Evolutionary conservation across 768 basidiomycete genomes (phyloP), one percentile per base, ranked within the genome.

Genomic region (Hericium alpestre): DNA sequence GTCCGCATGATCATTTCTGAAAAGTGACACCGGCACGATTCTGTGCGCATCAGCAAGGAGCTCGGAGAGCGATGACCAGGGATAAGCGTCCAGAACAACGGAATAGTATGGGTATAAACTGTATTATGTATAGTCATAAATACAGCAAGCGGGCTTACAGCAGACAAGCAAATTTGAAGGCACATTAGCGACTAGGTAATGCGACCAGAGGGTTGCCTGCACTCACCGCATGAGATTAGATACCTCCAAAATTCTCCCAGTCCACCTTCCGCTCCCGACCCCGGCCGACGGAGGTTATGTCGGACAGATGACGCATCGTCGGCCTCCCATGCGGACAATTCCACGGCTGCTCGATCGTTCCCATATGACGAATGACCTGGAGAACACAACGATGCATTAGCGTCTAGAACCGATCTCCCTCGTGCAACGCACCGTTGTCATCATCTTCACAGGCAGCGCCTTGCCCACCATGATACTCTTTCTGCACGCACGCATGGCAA

Each of bases 391-490:
- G 9, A 32, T 32, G 32, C 32, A 32, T 32, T 32, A 32, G 32
- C 8, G 1, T 32, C 32, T 32, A 32, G 16, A 15, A 47, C 41
- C 9, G 53, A 32, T 6, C 32, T 8, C 32, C 9, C 32, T 32
- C 9, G 6, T 32, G 32, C 32, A 10, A 58, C 62, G 27, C 38
- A 90, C 87, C 58, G 74, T 65, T 18, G 75, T 79, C 95, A 99
- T 98, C 65, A 90, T 90, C 15, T 73, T 69, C 58, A 70, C 74
- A 39, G 79, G 92, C 59, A 98, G 74, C 11, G 93, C 76, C 73
- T 82, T 90, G 3, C 96, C 94, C 47, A 97, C 78, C 96, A 98
- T 99, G 43, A 96, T 85, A 69, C 93, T 97, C 73, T 90, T 93
- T 61, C 95, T 70, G 70, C 96, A 99, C 0, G 96, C 96, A 38